Base-by-base conservation (phyloP, 2,329 filamentous ascomycete species). In the Neodidymelliopsis sp. region DNA sequence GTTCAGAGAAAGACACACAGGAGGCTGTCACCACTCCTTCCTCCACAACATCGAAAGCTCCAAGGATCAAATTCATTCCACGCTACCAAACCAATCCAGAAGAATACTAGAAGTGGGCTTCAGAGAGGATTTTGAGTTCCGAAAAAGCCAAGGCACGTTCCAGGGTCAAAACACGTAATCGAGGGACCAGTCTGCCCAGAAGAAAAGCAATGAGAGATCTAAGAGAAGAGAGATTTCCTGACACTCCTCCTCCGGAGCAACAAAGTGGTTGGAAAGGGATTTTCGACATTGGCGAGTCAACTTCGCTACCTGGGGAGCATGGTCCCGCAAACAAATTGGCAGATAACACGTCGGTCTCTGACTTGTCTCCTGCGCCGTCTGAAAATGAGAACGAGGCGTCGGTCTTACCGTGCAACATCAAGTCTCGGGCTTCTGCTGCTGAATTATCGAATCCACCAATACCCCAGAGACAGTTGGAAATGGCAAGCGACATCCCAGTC, bases 81-180 rank as follows among this genome's bases (percentile, higher is more conserved):
- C 35, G 27, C 12, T 36, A 45, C 11, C 24, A 40, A 7, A 23
- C 28, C 9, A n/a, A 27, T 16, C 40, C 40, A 7, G 33, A 31
- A 22, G 19, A 11, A 23, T 40, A 50, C 22, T 50, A 36, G 47
- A 29, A 50, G 30, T 29, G 43, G 24, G 23, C n/a, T n/a, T n/a
- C n/a, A n/a, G n/a, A n/a, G n/a, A n/a, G n/a, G n/a, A n/a, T n/a
- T n/a, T n/a, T n/a, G n/a, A n/a, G n/a, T n/a, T n/a, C n/a, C n/a
- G n/a, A 45, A 35, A 35, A 34, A 6, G 15, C 23, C 4, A 50
- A 25, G 16, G 13, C 29, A 15, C 19, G 38, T 16, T 3, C 11
- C 11, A 18, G 4, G 8, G 5, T 28, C 12, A 7, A 5, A 18
- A 28, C 31, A n/a, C 41, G 33, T 4, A 16, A 27, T 2, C n/a